These are phyloP conservation scores for Aristolochia contorta DNA, from an alignment of 164 flowering plant species.

Conservation along the genomic window DNA sequence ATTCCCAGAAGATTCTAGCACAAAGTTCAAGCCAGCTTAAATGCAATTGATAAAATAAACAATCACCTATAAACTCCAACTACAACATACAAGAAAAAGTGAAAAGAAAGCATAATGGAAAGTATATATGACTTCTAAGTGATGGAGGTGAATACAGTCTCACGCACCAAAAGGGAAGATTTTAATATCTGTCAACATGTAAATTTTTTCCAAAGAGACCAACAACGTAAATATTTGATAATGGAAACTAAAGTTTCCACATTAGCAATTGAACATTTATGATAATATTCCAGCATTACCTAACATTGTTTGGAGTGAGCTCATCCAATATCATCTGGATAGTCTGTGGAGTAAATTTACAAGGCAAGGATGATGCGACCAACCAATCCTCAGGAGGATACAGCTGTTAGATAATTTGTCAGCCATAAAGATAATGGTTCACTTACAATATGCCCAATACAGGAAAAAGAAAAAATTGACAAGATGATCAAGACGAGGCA, in stretches of 20 bases:
- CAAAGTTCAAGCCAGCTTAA: neutral
- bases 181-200: no score
- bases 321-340: conserved; percentile 51
- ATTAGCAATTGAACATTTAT: neutral
- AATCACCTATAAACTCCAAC: neutral
- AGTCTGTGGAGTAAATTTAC: conserved; percentile 39
- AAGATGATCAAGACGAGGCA: no score
- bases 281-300: conserved; percentile 33
- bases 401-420: conserved; percentile 28
- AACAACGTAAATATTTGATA: no score
- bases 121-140: no score
- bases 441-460: no score
- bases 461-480: no score
- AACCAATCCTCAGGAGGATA: conserved; percentile 94
- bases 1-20: conserved; percentile 89
- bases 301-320: conserved; percentile 52
- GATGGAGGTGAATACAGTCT: no score
- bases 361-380: conserved; percentile 73
- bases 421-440: neutral
- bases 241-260: no score
- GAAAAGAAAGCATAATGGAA: no score
- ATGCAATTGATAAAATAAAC: neutral
- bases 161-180: no score
- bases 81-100: no score
- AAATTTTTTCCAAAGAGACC: no score